Evolutionary conservation across 441 rosid species (phyloP), one percentile per base, ranked within the genome.

Genomic region (Pelargonium fulgidum): DNA sequence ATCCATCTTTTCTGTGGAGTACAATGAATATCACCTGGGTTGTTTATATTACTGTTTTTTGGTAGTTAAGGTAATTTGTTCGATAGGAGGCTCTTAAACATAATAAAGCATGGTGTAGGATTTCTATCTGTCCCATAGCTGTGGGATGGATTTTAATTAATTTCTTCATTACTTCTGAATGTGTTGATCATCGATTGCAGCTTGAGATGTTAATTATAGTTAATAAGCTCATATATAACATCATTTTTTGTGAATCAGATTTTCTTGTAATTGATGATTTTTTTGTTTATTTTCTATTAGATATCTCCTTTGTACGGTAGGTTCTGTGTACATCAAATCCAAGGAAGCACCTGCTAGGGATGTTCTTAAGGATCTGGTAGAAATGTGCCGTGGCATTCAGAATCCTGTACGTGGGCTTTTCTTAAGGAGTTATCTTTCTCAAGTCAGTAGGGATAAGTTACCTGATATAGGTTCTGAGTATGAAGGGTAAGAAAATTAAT

Each of bases 361-460:
- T 75, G 85, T 89, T 68, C 90, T 89, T 64, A 89, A 86, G 80
- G 94, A 89, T 82, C 91, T 89, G 29, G 94, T 89, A 58, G 94
- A 89, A 77, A 89, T 89, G 94, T 89, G 94, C 68, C 91, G 90
- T 64, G 94, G 94, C 61, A 85, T 89, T 80, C 94, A 89, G 82
- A 81, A 89, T 83, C 94, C 94, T 68, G 73, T 89, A 58, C 90
- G 91, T 36, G 94, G 94, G 73, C 94, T 89, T 62, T 89, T 89
- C 78, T 81, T 87, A 66, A 85, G 94, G 80, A 89, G 94, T 78
- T 89, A 89, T 76, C 91, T 89, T 75, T 85, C 94, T 14, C 94
- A 81, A 81, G 82, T 89, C 66, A 86, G 94, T 78, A 83, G 87
- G 76, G 90, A 89, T 77, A 89, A 89, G 76, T 83, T 89, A 72